Base-by-base conservation (phyloP, 306 rosid species). In the Arachis hypogaea region DNA sequence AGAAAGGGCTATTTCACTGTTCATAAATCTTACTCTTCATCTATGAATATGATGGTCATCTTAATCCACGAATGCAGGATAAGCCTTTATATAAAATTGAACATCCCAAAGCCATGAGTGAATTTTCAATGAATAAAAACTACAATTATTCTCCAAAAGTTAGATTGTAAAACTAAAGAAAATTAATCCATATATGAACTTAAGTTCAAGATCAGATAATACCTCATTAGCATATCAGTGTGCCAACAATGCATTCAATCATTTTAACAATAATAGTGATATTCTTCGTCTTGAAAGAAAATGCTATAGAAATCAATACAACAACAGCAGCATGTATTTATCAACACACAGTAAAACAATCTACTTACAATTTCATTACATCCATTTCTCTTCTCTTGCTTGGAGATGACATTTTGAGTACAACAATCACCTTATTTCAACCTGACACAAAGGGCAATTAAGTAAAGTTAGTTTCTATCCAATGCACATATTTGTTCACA, bases 361-460 rank as follows among this genome's bases (percentile, higher is more conserved):
- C 41, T 30, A 80, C 99, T 88, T 83, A 95, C 99, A 95, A 72
- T 81, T 95, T 95, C 99, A 92, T 92, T 68, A 95, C 99, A 87
- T 95, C 99, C 97, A 95, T 92, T 74, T 95, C 99, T 84, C 99
- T 86, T 80, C 99, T 88, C 87, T 95, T 95, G 87, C 98, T 92
- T 77, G 98, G 99, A 83, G 99, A 95, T 79, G 98, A 95, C 99
- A 95, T 95, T 70, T 78, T 86, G 81, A 74, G 41, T 47, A 61
- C 7, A 72, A 46, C 40, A 74, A 73, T 57, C 57, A 75, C 71
- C 71, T 83, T 76, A 69, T 81, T 78, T 81, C 70, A 81, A 80
- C 88, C 96, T 88, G 90, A 71, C 40, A 69, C 42, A 72, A 72
- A 52, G 33, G 30, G 51, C 64, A 84, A 66, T 41, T 38, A 50